These are phyloP conservation scores for Periconia digitata DNA, from an alignment of 2,329 filamentous ascomycete species.

Conservation along the genomic window DNA sequence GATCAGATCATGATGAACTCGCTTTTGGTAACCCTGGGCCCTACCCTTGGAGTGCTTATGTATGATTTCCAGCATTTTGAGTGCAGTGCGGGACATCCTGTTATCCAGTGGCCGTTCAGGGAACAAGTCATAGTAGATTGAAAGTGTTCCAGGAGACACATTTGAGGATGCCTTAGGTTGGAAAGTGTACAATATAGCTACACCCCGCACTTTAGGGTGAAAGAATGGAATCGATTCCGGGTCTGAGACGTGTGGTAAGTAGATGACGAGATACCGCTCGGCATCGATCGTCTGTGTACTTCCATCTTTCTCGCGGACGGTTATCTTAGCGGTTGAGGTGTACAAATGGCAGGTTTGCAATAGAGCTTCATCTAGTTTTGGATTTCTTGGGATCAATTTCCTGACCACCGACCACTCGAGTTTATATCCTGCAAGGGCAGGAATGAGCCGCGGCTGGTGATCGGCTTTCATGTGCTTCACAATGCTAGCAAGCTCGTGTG, in stretches of 20 bases:
- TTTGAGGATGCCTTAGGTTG: slow-evolving; percentile 35
- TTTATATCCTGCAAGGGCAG: slow-evolving; percentile 38
- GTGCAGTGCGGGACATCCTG: slow-evolving; percentile 67
- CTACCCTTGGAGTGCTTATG: slow-evolving; percentile 73
- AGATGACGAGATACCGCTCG: slow-evolving; percentile 65
- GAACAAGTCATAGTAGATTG: slow-evolving; percentile 57
- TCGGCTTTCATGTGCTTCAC: slow-evolving; percentile 53
- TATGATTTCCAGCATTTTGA: slow-evolving; percentile 67
- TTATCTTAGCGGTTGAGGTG: slow-evolving; percentile 25
- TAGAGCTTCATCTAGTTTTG: slow-evolving; percentile 70
- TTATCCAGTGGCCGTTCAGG: slow-evolving; percentile 39
- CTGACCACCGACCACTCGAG: slow-evolving; percentile 70
- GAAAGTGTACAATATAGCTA: slow-evolving; percentile 77
- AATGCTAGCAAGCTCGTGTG: slow-evolving; percentile 45
- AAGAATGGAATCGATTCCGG: slow-evolving; percentile 77
- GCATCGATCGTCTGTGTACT: slow-evolving; percentile 30
- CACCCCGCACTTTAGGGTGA: slow-evolving; percentile 73
- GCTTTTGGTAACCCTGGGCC: slow-evolving; percentile 71
- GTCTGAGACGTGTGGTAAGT: slow-evolving; percentile 70
- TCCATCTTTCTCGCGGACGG: slow-evolving; percentile 13
- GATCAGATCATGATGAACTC: slow-evolving; percentile 80
- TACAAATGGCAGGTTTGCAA: slow-evolving; percentile 84
- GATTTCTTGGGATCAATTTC: slow-evolving; percentile 79
- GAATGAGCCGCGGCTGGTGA: slow-evolving; percentile 32
- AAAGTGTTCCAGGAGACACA: slow-evolving; percentile 43